These are phyloP conservation scores for Tritrichomonas musculus DNA, from an alignment of 208 protist species.

Conservation along the genomic window DNA sequence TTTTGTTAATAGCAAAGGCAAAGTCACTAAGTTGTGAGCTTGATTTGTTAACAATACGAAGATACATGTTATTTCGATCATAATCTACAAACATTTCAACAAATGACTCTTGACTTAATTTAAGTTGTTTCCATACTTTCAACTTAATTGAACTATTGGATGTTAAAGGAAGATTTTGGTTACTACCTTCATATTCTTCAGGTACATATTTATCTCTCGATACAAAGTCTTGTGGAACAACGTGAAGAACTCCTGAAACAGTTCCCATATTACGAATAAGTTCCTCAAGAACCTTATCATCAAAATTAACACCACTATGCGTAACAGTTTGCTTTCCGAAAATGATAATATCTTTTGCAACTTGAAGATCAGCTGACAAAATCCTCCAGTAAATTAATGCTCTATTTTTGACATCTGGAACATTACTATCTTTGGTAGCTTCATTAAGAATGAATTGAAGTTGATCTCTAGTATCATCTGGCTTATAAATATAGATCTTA, in stretches of 20 bases:
- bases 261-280: slow-evolving; percentile 16
- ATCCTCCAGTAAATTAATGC: slow-evolving; percentile 29
- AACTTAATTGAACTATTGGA: neutral
- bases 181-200: neutral
- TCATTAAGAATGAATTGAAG: slow-evolving; percentile 9
- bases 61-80: neutral
- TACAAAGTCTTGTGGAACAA: neutral
- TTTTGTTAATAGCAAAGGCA: neutral
- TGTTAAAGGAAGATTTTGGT: neutral
- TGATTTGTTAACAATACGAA: neutral
- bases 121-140: neutral
- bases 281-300: neutral
- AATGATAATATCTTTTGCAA: slow-evolving; percentile 3
- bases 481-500: neutral
- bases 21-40: neutral
- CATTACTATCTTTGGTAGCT: slow-evolving; percentile 5
- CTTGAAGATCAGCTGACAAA: neutral
- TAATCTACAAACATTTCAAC: neutral
- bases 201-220: neutral
- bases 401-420: neutral
- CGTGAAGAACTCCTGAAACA: neutral
- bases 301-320: neutral
- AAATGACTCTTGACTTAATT: neutral
- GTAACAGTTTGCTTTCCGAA: neutral
- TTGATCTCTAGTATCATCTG: neutral